Conservation (phyloP, 352 stramenopile genomes). For the Phytophthora capsici region DNA sequence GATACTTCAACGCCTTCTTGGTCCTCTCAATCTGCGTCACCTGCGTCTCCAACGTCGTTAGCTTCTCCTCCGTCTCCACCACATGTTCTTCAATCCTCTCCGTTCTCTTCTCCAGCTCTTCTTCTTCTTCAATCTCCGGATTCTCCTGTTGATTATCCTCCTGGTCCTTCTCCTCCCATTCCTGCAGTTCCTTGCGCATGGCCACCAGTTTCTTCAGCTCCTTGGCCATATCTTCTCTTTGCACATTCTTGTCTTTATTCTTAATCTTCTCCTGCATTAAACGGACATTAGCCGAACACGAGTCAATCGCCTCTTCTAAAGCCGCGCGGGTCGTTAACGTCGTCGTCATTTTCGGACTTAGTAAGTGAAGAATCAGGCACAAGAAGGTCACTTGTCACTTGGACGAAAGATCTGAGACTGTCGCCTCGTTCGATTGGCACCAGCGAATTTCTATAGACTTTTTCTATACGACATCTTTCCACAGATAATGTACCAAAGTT, state of each 20-base stretch:
- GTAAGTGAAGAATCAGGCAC: too few species aligned
- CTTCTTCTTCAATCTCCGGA: constrained; percentile 14
- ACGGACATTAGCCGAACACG: constrained; percentile 57
- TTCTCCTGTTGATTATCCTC: constrained; percentile 34
- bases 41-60: constrained; percentile 43
- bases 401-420: constrained; percentile 24
- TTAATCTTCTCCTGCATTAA: constrained; percentile 65
- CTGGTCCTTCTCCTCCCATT: constrained; percentile 52
- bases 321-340: constrained; percentile 50
- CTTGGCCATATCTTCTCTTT: constrained; percentile 54
- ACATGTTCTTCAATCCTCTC: constrained; percentile 17
- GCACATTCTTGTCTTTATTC: constrained; percentile 41
- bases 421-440: constrained; percentile 20
- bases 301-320: constrained; percentile 65
- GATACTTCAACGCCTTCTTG: constrained; percentile 40
- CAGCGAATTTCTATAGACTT: constrained; percentile 18
- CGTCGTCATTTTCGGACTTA: constrained; percentile 29
- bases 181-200: constrained; percentile 76
- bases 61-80: constrained; percentile 32
- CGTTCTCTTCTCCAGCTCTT: constrained; percentile 21
- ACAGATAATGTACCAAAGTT: constrained; percentile 12
- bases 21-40: constrained; percentile 47
- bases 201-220: constrained; percentile 67
- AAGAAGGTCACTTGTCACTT: not conserved
- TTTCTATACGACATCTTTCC: constrained; percentile 7